phyloP scores from a whole-genome alignment of 257 asterid species.

The Fraxinus pennsylvanica region DNA sequence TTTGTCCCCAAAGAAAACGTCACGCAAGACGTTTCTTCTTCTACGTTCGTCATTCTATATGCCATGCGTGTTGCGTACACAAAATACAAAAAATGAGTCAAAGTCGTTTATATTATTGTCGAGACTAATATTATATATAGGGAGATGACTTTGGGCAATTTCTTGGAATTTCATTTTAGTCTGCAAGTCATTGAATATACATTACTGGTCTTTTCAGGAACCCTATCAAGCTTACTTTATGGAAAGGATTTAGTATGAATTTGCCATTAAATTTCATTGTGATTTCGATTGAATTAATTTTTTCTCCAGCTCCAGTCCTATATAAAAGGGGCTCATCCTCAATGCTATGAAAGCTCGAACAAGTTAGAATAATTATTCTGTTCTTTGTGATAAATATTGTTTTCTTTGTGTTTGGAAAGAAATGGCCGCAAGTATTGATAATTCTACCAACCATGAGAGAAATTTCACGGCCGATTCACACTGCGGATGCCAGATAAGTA shows the following conservation, averaged over 20 bases:
- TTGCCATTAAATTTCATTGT: conserved; percentile 20
- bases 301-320: conserved; percentile 9
- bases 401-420: background rate
- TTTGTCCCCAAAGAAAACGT: conserved; percentile 20
- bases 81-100: too few species aligned
- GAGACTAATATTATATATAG: too few species aligned
- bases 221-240: conserved; percentile 1
- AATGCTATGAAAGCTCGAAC: background rate
- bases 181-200: conserved; percentile 1
- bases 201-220: conserved; percentile 2
- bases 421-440: conserved; percentile 38
- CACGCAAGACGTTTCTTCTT: conserved; percentile 30
- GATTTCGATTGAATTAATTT: background rate
- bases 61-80: too few species aligned
- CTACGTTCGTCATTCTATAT: background rate
- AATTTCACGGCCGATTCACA: conserved; percentile 3
- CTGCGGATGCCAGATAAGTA: conserved; percentile 1
- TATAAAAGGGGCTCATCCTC: conserved; percentile 20
- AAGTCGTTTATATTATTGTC: too few species aligned
- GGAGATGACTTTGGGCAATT: background rate
- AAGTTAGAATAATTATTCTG: background rate
- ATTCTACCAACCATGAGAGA: conserved; percentile 6
- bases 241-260: conserved; percentile 12
- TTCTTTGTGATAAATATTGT: background rate
- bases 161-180: conserved; percentile 18